Evolutionary conservation across 2,329 filamentous ascomycete genomes (phyloP).

Genomic region (Sclerotinia spermophila): DNA sequence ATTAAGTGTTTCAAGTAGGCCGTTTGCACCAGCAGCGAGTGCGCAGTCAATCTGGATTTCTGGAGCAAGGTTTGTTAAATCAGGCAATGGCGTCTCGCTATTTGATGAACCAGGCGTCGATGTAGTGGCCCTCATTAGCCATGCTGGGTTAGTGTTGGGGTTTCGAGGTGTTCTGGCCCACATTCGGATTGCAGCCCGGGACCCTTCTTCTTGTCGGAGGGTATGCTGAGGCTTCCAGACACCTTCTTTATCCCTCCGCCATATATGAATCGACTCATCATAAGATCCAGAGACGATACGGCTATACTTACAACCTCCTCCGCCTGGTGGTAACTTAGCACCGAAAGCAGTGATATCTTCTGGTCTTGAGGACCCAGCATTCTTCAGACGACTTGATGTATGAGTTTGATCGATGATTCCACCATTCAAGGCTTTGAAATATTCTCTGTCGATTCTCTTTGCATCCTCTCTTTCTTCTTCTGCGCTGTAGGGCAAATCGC

Average conservation of each 20-base stretch:
- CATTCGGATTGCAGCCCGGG: constrained; percentile 43
- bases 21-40: constrained; percentile 48
- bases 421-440: constrained; percentile 57
- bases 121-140: background rate
- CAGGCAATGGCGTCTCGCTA: background rate
- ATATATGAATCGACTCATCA: constrained; percentile 92
- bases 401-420: constrained; percentile 38
- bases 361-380: constrained; percentile 68
- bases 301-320: constrained; percentile 82
- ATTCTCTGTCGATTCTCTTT: constrained; percentile 67
- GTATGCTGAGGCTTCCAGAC: constrained; percentile 77
- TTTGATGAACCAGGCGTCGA: background rate
- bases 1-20: constrained; percentile 37
- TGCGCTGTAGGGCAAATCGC: constrained; percentile 76
- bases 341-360: constrained; percentile 76
- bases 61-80: constrained; percentile 33
- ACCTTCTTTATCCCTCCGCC: constrained; percentile 81
- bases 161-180: background rate
- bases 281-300: constrained; percentile 98
- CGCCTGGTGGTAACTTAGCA: constrained; percentile 83
- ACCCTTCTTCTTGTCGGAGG: constrained; percentile 70
- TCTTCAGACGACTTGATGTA: constrained; percentile 39
- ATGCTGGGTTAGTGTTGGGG: constrained; percentile 9
- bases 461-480: constrained; percentile 73
- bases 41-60: constrained; percentile 50